Evolutionary conservation across 129 eudicot species (phyloP), one percentile per base, ranked within the genome.

Genomic region (Pseudognaphalium luteoalbum): DNA sequence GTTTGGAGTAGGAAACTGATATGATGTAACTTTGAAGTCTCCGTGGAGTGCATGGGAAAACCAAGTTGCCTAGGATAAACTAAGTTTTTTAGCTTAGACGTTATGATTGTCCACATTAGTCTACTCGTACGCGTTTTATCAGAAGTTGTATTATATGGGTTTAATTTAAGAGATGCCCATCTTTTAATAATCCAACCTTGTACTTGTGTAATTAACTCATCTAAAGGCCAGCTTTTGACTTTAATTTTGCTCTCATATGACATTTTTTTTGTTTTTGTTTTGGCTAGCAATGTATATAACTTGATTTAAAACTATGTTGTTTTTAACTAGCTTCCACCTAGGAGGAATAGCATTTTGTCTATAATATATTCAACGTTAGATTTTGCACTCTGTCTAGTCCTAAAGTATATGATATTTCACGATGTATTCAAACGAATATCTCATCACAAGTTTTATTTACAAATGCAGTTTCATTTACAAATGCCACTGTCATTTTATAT

Each of bases 31-130:
- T 44, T 6, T 25, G 30, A 51, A 44, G 12, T 11, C 5, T 63
- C 63, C 71, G 62, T 64, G 71, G 79, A 64, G 71, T 63, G 62
- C 50, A 63, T 42, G 62, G 79, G 35, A 63, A 75, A 75, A 10
- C 17, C 11, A 42, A 10, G 4, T 42, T 42, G 4, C 15, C 15
- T 42, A 10, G 51, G 51, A 42, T 4, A 30, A 41, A 14, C 17
- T 6, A 37, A 25, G 59, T 39, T 25, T 41, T 59, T 59, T 35
- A 56, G 28, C 61, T 34, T 62, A 41, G 57, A 73, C 77, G 57
- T 71, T 71, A 71, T 50, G 64, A 37, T 62, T 15, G 28, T 8
- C 29, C 67, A 22, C 67, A 62, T 62, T 25, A 20, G 67, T 12
- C 37, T 25, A 61, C 28, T n/a, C 20, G 12, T 57, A 25, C 0